Base-by-base conservation (phyloP, 139 green algal genomes). In the Asterochloris sp. region DNA sequence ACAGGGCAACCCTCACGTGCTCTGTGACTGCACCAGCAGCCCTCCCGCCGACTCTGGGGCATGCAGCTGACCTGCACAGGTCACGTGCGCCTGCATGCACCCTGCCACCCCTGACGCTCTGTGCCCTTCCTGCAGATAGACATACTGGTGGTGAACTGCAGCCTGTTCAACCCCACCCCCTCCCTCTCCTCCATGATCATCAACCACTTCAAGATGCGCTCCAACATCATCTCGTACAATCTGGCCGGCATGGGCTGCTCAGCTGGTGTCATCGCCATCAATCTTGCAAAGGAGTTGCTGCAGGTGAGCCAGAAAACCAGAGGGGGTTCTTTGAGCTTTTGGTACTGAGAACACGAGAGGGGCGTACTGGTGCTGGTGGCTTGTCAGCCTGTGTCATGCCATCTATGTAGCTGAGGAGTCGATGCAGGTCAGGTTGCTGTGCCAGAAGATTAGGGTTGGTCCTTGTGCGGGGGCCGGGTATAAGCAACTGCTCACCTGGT, bases 91-190 rank as follows among this genome's bases (percentile, higher is more conserved):
- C 38, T 54, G 38, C 38, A 10, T 54, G 38, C 38, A 54, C 38
- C 38, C 38, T 54, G 38, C 38, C 38, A 54, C 38, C 38, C 38
- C 38, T 54, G 38, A 54, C 38, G 38, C 38, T 54, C 6, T 6
- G 38, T 54, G 38, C 38, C 38, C 38, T n/a, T 8, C 11, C 15
- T 79, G 64, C 86, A 98, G 83, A 92, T 99, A 24, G 96, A 95
- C 85, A 94, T 98, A 74, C 85, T 99, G 47, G 91, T 99, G 66
- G 91, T 99, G 17, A 99, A 99, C 92, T 99, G 96, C 94, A 92
- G 82, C 63, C 89, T 99, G 62, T 99, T 99, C 92, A 98, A 97
- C 91, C 96, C 96, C 29, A 99, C 96, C 0, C 96, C 96, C 73
- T 97, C 91, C 17, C 87, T 99, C 29, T 89, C 89, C 8, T 93